Evolutionary conservation across 169 alveolate species (phyloP).

Genomic region (Nephromyces sp.): DNA sequence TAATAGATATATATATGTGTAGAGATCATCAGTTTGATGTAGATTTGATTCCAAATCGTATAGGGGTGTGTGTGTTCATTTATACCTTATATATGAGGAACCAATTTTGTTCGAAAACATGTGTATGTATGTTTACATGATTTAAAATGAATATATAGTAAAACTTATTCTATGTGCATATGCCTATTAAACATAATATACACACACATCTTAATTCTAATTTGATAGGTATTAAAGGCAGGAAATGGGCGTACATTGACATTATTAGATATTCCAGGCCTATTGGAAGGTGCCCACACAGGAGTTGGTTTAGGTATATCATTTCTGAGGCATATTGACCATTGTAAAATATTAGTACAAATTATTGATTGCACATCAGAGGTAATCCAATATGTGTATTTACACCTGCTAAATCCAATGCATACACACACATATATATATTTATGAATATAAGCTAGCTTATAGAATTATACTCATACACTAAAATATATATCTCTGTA

Average conservation of each 20-base stretch:
- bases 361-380: not conserved
- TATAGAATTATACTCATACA: not conserved
- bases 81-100: too few species aligned
- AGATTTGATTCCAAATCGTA: too few species aligned
- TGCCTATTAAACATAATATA: too few species aligned
- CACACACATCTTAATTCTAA: too few species aligned
- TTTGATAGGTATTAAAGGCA: not conserved
- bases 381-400: not conserved
- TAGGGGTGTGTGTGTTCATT: too few species aligned
- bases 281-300: slow-evolving; percentile 71
- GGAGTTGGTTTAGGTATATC: slow-evolving; percentile 79
- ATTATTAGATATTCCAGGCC: slow-evolving; percentile 82
- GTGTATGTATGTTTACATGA: too few species aligned
- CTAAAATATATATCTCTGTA: too few species aligned
- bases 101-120: too few species aligned
- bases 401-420: not conserved
- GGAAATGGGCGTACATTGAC: not conserved
- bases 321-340: slow-evolving; percentile 75
- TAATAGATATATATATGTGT: too few species aligned
- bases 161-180: too few species aligned
- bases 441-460: not conserved
- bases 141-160: too few species aligned
- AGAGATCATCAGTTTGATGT: too few species aligned
- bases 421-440: not conserved
- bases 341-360: slow-evolving; percentile 15